phyloP scores from a whole-genome alignment of 2,329 filamentous ascomycete genomes.

The Aspergillus felis region DNA sequence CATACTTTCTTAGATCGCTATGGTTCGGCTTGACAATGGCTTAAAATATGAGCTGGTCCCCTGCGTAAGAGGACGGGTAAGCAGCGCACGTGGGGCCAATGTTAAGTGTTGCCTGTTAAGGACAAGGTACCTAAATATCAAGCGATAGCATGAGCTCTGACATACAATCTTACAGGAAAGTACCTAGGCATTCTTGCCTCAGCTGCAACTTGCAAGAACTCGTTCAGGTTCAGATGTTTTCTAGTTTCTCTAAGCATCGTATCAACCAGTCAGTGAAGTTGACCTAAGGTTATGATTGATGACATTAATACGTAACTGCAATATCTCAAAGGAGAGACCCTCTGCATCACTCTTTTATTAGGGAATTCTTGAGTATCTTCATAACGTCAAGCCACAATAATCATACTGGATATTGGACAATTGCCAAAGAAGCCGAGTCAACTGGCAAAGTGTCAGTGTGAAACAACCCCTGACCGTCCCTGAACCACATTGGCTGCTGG shows the following conservation, averaged over 20 bases:
- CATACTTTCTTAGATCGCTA: not conserved
- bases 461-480: not conserved
- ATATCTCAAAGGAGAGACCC: not conserved
- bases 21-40: not conserved
- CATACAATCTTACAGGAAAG: too few relatives aligned
- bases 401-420: not conserved
- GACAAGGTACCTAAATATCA: too few relatives aligned
- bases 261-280: not conserved
- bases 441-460: not conserved
- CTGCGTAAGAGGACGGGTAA: not conserved
- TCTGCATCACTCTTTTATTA: not conserved
- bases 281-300: not conserved
- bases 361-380: not conserved
- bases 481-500: not conserved
- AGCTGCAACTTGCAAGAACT: too few relatives aligned
- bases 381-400: not conserved
- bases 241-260: not conserved
- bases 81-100: too few relatives aligned
- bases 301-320: not conserved
- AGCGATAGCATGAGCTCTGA: too few relatives aligned
- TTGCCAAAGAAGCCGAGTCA: not conserved
- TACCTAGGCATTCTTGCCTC: too few relatives aligned
- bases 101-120: too few relatives aligned
- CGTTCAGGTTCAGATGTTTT: too few relatives aligned
- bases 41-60: too few relatives aligned